Conservation (phyloP, 805 yeast species). For the Candida gorgasii region DNA sequence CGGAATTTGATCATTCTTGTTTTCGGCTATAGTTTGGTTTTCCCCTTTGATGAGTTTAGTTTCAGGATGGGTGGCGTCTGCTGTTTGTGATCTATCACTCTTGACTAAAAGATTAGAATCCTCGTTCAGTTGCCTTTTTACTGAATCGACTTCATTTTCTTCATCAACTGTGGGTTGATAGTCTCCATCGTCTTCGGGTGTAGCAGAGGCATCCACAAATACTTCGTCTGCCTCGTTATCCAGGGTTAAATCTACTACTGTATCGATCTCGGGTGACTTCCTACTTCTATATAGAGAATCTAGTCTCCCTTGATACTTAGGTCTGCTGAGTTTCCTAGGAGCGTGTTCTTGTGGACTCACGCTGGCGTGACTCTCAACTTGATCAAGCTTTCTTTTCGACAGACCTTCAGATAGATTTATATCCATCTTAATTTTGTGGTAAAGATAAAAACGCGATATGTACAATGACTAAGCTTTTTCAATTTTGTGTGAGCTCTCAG, state of each 20-base stretch:
- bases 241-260: constrained; percentile 13
- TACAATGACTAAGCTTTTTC: too few relatives aligned
- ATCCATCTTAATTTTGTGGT: neutral
- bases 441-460: neutral
- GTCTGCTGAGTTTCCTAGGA: neutral
- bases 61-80: neutral
- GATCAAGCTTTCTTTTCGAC: neutral
- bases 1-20: neutral
- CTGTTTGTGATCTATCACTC: neutral
- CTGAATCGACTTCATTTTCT: neutral
- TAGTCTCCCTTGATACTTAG: constrained; percentile 4
- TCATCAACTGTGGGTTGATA: too few relatives aligned
- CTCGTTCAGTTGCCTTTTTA: neutral
- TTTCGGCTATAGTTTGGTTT: neutral
- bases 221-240: constrained; percentile 8
- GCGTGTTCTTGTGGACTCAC: too few relatives aligned
- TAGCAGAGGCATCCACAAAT: too few relatives aligned
- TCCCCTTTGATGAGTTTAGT: neutral
- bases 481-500: too few relatives aligned
- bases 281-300: constrained; percentile 1
- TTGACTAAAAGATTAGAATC: neutral
- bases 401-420: neutral
- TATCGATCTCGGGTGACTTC: neutral
- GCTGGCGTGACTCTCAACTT: too few relatives aligned
- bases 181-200: neutral